Conservation (phyloP, 2,329 filamentous ascomycete genomes). For the Aspergillus calidoustus region DNA sequence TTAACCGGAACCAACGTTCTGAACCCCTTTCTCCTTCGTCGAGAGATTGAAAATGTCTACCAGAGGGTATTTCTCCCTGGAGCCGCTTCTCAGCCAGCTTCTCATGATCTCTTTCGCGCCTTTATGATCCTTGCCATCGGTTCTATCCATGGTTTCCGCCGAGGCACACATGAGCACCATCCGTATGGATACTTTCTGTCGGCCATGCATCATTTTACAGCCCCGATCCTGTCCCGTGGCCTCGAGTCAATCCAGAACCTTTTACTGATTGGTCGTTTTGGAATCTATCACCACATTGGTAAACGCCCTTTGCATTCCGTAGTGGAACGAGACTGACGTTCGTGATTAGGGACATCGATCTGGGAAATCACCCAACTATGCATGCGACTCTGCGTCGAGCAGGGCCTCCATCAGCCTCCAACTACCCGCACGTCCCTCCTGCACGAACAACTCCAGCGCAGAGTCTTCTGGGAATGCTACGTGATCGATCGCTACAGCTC, state of each 20-base stretch:
- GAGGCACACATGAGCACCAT: slow-evolving; percentile 37
- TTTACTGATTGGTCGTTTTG: slow-evolving; percentile 47
- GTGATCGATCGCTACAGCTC: slow-evolving; percentile 53
- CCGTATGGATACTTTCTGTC: slow-evolving; percentile 49
- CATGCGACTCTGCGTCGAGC: slow-evolving; percentile 48
- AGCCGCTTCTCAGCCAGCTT: background rate
- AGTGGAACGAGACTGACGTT: background rate
- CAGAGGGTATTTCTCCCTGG: slow-evolving; percentile 22
- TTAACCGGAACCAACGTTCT: slow-evolving; percentile 27
- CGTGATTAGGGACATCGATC: slow-evolving; percentile 33
- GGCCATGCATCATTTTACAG: slow-evolving; percentile 39
- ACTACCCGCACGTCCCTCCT: slow-evolving; percentile 24
- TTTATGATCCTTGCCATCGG: slow-evolving; percentile 48
- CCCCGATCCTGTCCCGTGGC: slow-evolving; percentile 37
- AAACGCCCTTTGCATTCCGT: background rate
- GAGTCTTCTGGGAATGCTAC: slow-evolving; percentile 54
- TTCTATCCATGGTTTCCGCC: slow-evolving; percentile 41
- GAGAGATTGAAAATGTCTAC: slow-evolving; percentile 28
- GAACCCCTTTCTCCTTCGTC: slow-evolving; percentile 33
- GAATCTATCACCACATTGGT: slow-evolving; percentile 51
- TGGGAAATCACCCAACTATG: slow-evolving; percentile 50
- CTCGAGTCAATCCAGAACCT: slow-evolving; percentile 47
- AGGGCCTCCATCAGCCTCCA: slow-evolving; percentile 37
- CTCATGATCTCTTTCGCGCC: slow-evolving; percentile 40
- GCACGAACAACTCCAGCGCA: slow-evolving; percentile 43